Percentiles rank a stretch among this genome's conserved stretches.
Evolutionary conservation across 345 rosid species (phyloP).

Genomic region (Moricandia moricandioides): DNA sequence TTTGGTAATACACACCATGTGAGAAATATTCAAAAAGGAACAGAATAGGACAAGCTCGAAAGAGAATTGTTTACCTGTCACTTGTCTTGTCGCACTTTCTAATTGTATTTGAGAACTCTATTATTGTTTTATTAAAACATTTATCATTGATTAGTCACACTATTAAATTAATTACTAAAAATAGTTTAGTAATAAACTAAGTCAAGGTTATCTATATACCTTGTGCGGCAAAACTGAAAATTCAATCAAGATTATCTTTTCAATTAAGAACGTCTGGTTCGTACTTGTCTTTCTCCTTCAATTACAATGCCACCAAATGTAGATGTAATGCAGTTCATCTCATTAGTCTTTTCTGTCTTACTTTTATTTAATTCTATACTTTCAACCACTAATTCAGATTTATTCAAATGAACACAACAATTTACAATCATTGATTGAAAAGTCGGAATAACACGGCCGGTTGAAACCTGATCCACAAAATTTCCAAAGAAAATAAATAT

Average conservation of each 20-base stretch:
- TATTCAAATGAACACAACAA: conserved; percentile 6
- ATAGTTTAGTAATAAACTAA: conserved; percentile 13
- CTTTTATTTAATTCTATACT: not conserved
- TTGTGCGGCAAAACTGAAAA: not conserved
- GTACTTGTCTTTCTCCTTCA: conserved; percentile 3
- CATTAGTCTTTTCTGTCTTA: not conserved
- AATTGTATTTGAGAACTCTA: conserved; percentile 20
- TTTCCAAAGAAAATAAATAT: not conserved
- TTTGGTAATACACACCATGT: conserved; percentile 37
- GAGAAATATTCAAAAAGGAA: conserved; percentile 29
- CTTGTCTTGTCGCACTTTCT: conserved; percentile 34
- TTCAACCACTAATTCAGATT: conserved; percentile 7
- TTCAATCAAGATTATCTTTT: not conserved
- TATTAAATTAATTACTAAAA: not conserved
- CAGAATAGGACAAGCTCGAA: conserved; percentile 48
- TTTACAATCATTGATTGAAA: not conserved
- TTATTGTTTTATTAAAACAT: not conserved
- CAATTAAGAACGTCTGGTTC: not conserved
- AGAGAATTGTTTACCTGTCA: conserved; percentile 42
- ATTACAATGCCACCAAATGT: not conserved
- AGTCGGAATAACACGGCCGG: conserved; percentile 7
- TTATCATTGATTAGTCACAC: not conserved
- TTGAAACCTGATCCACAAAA: conserved; percentile 15
- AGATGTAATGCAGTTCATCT: not conserved
- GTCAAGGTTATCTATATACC: conserved; percentile 16